These are phyloP conservation scores for Aspergillus affinis DNA, from an alignment of 495 filamentous ascomycete genomes.

Conservation along the genomic window DNA sequence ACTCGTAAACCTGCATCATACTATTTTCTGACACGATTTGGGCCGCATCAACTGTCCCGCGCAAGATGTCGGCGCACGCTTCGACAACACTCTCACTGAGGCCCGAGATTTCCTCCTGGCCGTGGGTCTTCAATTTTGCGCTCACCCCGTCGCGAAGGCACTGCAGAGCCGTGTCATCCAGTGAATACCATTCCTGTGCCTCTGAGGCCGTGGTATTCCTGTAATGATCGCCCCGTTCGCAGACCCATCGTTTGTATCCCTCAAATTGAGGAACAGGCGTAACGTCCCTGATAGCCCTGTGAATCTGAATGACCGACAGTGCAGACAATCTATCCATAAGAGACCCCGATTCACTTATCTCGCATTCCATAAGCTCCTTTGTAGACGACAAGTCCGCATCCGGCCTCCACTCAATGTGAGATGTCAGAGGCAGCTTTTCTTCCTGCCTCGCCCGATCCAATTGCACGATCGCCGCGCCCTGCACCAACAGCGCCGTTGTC, in stretches of 20 bases:
- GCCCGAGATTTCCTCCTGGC: neutral
- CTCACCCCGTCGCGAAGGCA: neutral
- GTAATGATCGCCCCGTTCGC: neutral
- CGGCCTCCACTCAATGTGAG: slow-evolving; percentile 25
- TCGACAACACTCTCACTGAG: neutral
- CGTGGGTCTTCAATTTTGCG: neutral
- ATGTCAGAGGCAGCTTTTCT: neutral
- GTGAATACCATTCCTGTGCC: neutral
- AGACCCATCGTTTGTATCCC: slow-evolving; percentile 5
- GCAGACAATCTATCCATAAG: neutral
- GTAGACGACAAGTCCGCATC: slow-evolving; percentile 9
- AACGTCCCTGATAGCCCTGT: neutral
- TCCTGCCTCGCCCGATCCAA: neutral
- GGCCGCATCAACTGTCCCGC: neutral
- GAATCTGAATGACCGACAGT: neutral
- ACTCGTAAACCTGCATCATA: neutral
- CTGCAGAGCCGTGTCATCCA: neutral
- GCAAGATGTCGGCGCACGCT: neutral
- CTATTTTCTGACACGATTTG: slow-evolving; percentile 3
- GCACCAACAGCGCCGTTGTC: neutral
- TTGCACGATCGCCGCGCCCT: neutral
- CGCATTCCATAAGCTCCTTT: neutral
- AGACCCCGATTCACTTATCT: neutral
- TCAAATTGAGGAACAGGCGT: neutral
- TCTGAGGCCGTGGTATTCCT: neutral